Evolutionary conservation across 2,329 filamentous ascomycete genomes (phyloP).

Genomic region (Sporothrix mexicana): DNA sequence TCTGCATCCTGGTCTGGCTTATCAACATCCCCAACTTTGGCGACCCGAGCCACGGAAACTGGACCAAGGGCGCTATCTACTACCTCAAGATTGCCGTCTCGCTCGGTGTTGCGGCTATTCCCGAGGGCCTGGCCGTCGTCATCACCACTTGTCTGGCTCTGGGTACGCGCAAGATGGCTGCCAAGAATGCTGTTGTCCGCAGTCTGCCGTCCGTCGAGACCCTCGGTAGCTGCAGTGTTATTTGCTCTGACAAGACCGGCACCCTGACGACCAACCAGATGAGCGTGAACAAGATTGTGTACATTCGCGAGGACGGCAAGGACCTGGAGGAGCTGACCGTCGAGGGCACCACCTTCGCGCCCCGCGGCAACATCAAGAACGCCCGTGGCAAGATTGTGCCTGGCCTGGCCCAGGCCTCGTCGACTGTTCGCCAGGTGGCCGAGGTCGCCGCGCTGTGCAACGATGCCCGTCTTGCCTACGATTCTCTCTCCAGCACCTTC

Average conservation of each 20-base stretch:
- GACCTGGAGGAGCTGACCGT: conserved; percentile 86
- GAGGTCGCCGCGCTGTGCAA: conserved; percentile 83
- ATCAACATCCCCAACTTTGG: conserved; percentile 99
- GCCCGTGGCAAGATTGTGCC: conserved; percentile 70
- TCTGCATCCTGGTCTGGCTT: conserved; percentile 95
- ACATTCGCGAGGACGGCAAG: conserved; percentile 74
- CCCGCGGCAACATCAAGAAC: conserved; percentile 71
- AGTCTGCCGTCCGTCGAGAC: conserved; percentile 97
- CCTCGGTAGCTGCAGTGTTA: conserved; percentile 97
- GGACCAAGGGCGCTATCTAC: conserved; percentile 97
- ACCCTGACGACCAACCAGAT: conserved; percentile 99
- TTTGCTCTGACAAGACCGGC: conserved; percentile 99
- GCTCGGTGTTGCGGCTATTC: conserved; percentile 95
- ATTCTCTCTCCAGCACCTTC: conserved; percentile 74
- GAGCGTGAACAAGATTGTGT: conserved; percentile 94
- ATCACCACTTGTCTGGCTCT: conserved; percentile 98
- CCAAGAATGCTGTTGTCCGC: conserved; percentile 96
- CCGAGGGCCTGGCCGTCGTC: conserved; percentile 94
- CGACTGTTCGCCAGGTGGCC: conserved; percentile 78
- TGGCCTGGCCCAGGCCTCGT: conserved; percentile 72
- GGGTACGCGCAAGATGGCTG: conserved; percentile 97
- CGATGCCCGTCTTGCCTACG: conserved; percentile 81
- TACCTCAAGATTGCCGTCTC: conserved; percentile 99
- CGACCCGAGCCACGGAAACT: conserved; percentile 89
- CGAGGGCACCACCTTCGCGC: conserved; percentile 90